A percentile compares a stretch with the other conserved stretches of the same genome.
Evolutionary conservation across 2,329 filamentous ascomycete species (phyloP).

Genomic region (Fusarium globosum): DNA sequence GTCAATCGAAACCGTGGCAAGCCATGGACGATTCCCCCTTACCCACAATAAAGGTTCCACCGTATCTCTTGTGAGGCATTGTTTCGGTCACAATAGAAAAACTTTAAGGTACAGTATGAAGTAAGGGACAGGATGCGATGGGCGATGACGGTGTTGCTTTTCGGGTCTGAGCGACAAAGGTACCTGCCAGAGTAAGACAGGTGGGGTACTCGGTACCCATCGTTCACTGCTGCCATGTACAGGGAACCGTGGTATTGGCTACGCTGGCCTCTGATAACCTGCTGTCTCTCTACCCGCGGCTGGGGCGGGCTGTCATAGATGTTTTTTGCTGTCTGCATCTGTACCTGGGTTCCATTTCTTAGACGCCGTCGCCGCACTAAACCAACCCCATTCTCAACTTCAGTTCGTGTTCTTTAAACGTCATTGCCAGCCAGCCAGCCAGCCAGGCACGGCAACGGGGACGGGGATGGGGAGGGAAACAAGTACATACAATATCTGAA

Average conservation of each 20-base stretch:
- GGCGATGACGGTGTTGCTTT: conserved; percentile 36
- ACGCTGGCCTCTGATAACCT: conserved; percentile 15
- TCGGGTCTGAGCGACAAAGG: conserved; percentile 20
- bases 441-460: no score
- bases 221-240: neutral
- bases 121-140: conserved; percentile 40
- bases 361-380: conserved; percentile 42
- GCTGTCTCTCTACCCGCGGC: conserved; percentile 29
- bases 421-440: conserved; percentile 21
- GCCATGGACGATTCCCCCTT: conserved; percentile 30
- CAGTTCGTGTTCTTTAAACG: conserved; percentile 26
- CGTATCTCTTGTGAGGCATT: conserved; percentile 13
- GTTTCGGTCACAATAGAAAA: conserved; percentile 20
- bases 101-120: conserved; percentile 37
- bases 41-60: conserved; percentile 44
- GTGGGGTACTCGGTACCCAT: conserved; percentile 24
- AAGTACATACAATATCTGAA: neutral
- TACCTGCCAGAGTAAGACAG: conserved; percentile 25
- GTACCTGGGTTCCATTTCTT: conserved; percentile 20
- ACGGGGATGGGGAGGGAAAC: neutral
- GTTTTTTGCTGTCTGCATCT: neutral
- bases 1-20: conserved; percentile 36
- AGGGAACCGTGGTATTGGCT: conserved; percentile 13
- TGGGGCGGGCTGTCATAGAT: conserved; percentile 35
- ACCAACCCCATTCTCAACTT: conserved; percentile 25